phyloP scores from a whole-genome alignment of 768 basidiomycete genomes.

The Boletus vermiculosoides region DNA sequence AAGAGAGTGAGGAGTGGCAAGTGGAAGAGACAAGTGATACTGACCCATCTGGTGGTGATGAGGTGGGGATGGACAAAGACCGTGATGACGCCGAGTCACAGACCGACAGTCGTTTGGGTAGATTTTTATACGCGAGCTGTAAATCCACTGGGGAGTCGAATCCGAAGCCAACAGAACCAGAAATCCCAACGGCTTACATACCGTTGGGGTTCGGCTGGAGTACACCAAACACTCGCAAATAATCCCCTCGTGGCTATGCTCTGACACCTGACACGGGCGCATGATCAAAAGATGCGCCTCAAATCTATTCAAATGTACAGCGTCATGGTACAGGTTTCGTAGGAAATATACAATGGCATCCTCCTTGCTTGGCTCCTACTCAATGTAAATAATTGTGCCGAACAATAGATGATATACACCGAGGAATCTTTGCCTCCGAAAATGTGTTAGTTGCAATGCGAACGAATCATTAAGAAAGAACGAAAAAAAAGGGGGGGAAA shows the following conservation, averaged over 20 bases:
- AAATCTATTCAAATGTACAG: conserved; percentile 6
- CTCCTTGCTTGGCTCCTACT: not conserved
- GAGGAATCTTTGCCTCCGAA: conserved; percentile 13
- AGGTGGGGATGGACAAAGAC: conserved; percentile 21
- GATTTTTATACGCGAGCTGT: conserved; percentile 26
- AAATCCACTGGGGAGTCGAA: conserved; percentile 30
- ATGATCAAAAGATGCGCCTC: not conserved
- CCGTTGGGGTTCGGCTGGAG: conserved; percentile 33
- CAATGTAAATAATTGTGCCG: conserved; percentile 8
- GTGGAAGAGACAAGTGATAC: conserved; percentile 11
- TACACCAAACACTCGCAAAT: conserved; percentile 25
- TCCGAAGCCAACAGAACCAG: not conserved
- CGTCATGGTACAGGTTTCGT: conserved; percentile 23
- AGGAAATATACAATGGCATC: conserved; percentile 14
- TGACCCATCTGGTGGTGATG: conserved; percentile 38
- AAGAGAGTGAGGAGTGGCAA: not conserved
- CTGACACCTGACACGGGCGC: not conserved
- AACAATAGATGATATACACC: conserved; percentile 20
- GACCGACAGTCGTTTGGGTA: conserved; percentile 29
- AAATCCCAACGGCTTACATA: conserved; percentile 2
- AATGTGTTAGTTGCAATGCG: conserved; percentile 15
- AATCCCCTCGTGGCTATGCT: not conserved
- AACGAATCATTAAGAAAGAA: conserved; percentile 9
- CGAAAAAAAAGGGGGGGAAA: not conserved
- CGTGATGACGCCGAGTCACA: conserved; percentile 31